Evolutionary conservation across 1,284 basidiomycete genomes (phyloP).

Genomic region (Entoloma clypeatum): DNA sequence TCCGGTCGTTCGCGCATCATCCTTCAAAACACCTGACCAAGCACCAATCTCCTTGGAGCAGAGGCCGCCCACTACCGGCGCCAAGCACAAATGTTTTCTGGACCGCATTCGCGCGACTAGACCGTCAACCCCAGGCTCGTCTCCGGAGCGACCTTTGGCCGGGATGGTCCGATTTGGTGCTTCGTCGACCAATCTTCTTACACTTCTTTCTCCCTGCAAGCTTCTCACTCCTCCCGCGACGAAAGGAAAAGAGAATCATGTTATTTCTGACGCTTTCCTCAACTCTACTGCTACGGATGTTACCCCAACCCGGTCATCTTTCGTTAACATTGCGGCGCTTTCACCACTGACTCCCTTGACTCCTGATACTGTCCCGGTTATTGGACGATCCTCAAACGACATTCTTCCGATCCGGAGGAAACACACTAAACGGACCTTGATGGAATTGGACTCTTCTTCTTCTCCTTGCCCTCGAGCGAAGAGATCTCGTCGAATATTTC

Average conservation of each 20-base stretch:
- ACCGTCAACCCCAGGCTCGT: background rate
- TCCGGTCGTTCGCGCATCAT: conserved; percentile 12
- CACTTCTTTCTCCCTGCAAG: conserved; percentile 2
- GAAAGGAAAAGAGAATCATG: background rate
- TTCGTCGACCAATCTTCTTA: background rate
- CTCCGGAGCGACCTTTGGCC: conserved; percentile 5
- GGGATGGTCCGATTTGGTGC: background rate
- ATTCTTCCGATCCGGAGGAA: no score
- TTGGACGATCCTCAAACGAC: background rate
- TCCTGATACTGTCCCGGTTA: background rate
- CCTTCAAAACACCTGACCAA: background rate
- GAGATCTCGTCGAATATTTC: no score
- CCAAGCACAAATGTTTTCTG: conserved; percentile 1
- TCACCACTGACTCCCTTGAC: conserved; percentile 11
- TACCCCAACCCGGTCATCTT: background rate
- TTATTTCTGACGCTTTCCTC: background rate
- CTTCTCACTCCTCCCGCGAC: background rate
- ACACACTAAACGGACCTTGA: no score
- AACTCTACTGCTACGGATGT: background rate
- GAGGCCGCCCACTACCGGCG: background rate
- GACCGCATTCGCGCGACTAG: conserved; percentile 2
- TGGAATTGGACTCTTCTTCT: background rate
- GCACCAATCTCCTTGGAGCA: background rate
- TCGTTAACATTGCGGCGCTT: background rate
- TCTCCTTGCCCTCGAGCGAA: no score